Conservation (phyloP, 176 grass and related monocot genomes). For the Tillandsia leiboldiana region DNA sequence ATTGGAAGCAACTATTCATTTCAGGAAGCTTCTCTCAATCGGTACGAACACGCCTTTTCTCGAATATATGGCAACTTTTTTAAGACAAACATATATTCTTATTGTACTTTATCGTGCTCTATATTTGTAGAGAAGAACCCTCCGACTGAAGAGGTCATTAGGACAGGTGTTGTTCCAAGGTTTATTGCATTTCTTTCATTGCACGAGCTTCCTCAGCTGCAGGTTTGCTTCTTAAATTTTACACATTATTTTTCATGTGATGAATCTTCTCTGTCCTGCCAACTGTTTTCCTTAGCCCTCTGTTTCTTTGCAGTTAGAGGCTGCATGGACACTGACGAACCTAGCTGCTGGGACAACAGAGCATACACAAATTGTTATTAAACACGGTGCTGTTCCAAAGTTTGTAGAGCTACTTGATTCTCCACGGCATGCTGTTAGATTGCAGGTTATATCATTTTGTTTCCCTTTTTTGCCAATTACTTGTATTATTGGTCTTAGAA, state of each 20-base stretch:
- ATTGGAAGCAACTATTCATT: slow-evolving; percentile 53
- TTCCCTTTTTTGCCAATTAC: slow-evolving; percentile 4
- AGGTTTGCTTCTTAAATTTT: slow-evolving; percentile 26
- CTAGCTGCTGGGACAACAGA: slow-evolving; percentile 62
- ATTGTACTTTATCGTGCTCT: neutral
- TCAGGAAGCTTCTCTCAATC: slow-evolving; percentile 68
- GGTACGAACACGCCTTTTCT: slow-evolving; percentile 35
- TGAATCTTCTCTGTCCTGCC: neutral
- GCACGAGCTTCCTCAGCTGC: slow-evolving; percentile 53
- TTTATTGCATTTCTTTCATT: slow-evolving; percentile 70
- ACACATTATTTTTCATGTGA: neutral
- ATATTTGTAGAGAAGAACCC: slow-evolving; percentile 37
- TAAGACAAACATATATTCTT: neutral
- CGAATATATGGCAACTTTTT: slow-evolving; percentile 3
- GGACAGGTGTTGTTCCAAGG: slow-evolving; percentile 48
- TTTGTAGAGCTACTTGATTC: slow-evolving; percentile 62
- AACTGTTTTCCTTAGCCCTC: neutral
- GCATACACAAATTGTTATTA: slow-evolving; percentile 57
- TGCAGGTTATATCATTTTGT: slow-evolving; percentile 45
- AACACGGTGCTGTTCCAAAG: slow-evolving; percentile 49
- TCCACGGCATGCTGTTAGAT: slow-evolving; percentile 40
- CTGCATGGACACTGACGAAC: slow-evolving; percentile 79
- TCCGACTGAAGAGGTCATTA: slow-evolving; percentile 56
- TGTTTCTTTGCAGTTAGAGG: slow-evolving; percentile 47
- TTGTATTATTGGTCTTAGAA: slow-evolving; percentile 12